A percentile compares a stretch with the other conserved stretches of the same genome.
These are phyloP conservation scores for Vaccinium darrowii DNA, from an alignment of 148 eudicot species.

Conservation along the genomic window DNA sequence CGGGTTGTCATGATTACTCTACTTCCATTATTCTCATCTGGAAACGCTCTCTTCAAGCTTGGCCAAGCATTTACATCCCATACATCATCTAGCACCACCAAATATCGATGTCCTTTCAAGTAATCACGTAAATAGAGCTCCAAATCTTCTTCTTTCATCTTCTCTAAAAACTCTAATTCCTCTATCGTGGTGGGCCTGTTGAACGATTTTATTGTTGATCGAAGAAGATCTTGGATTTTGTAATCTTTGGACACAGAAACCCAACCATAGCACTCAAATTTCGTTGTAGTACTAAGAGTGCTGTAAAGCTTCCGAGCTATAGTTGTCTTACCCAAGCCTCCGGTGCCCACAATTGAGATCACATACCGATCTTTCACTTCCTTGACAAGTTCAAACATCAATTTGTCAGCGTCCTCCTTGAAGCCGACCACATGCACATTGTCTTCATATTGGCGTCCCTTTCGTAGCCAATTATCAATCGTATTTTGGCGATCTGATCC, in stretches of 20 bases:
- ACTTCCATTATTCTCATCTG: neutral
- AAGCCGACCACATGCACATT: neutral
- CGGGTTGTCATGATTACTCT: slow-evolving; percentile 8
- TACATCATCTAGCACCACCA: slow-evolving; percentile 17
- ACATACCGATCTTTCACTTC: neutral
- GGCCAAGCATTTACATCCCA: slow-evolving; percentile 5
- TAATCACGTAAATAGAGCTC: neutral
- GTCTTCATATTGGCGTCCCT: neutral
- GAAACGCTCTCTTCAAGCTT: slow-evolving; percentile 6
- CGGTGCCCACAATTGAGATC: neutral
- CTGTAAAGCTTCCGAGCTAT: neutral
- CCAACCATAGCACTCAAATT: neutral
- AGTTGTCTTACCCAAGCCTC: neutral
- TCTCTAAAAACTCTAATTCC: neutral
- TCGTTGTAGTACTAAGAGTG: fast-evolving
- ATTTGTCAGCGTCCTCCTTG: neutral
- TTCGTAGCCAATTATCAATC: neutral
- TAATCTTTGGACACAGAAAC: neutral
- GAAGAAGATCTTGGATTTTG: neutral
- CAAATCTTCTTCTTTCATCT: slow-evolving; percentile 1
- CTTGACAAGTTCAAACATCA: neutral
- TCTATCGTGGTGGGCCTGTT: neutral
- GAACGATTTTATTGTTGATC: slow-evolving; percentile 1
- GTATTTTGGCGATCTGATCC: neutral
- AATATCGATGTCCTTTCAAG: neutral